Percentiles rank a stretch among this genome's conserved stretches.
Evolutionary conservation across 1,139 yeast genomes (phyloP).

Genomic region (Williopsis jadinii): DNA sequence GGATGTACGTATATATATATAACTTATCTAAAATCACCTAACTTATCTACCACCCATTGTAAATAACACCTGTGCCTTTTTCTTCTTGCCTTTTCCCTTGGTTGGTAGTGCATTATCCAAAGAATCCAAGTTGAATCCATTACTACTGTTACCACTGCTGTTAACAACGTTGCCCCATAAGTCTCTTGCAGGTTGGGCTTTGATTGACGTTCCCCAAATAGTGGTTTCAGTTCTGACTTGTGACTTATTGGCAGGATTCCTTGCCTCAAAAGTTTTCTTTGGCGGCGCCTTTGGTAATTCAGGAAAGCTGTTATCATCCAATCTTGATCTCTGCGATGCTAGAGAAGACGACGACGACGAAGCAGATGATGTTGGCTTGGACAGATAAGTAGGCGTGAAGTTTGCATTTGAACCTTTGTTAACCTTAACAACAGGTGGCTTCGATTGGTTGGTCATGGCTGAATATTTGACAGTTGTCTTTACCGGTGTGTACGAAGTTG

Average conservation of each 20-base stretch:
- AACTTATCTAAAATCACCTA: not conserved
- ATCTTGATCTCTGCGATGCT: constrained; percentile 11
- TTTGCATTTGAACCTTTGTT: constrained; percentile 8
- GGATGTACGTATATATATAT: not conserved
- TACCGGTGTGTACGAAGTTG: constrained; percentile 14
- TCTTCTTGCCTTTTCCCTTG: constrained; percentile 23
- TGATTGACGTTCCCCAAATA: constrained; percentile 7
- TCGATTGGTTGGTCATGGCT: constrained; percentile 11
- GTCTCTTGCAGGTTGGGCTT: not conserved
- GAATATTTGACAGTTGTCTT: constrained; percentile 18
- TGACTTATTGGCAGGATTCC: constrained; percentile 16
- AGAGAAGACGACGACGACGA: constrained; percentile 8
- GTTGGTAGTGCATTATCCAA: constrained; percentile 16
- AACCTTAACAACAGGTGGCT: constrained; percentile 12
- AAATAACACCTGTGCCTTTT: constrained; percentile 40
- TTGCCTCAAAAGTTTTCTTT: constrained; percentile 30
- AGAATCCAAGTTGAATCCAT: constrained; percentile 15
- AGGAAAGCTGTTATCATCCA: constrained; percentile 43
- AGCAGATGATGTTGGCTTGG: constrained; percentile 21
- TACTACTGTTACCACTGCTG: not conserved
- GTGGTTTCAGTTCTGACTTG: constrained; percentile 3
- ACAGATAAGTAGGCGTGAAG: constrained; percentile 13
- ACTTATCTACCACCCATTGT: constrained; percentile 30
- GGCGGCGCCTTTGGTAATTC: constrained; percentile 28
- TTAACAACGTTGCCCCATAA: no score